Base-by-base conservation (phyloP, 2,329 filamentous ascomycete genomes). In the Colletotrichum sp. region DNA sequence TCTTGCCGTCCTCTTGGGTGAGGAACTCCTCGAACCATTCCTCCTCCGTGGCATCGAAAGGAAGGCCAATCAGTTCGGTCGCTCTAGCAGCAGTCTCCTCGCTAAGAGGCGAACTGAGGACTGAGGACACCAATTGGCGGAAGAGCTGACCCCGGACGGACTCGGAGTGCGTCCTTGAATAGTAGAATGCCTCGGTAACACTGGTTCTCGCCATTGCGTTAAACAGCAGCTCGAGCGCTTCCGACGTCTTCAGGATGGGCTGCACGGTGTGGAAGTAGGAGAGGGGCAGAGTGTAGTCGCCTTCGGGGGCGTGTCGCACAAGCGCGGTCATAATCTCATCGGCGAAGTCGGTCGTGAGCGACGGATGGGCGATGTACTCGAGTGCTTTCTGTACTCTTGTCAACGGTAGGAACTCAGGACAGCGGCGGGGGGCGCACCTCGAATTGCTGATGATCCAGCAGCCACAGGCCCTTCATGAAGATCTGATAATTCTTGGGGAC, bases 401-500 rank as follows among this genome's bases (percentile, higher is more conserved):
- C 36, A 60, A 61, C 16, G 10, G 5, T 21, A 26, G 15, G 7
- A 16, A 3, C 7, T 5, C 10, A 15, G 36, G 13, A 24, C 5
- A 15, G 5, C 26, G 5, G 15, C 24, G 9, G 18, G 18, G 13
- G 24, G 7, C 84, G 8, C 81, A 94, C 92, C 78, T 89, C 86
- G 80, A 95, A 96, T 72, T 95, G 89, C 60, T 92, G 87, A 59
- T 91, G 90, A 81, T 98, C 95, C 82, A 98, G 87, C 80, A 94
- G 88, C 94, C 95, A 98, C 12, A 98, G 86, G 0, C 95, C 95
- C 79, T 94, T 92, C 85, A 97, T 95, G 80, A 96, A 94, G 61
- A 94, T 92, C 83, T 93, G 92, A 83, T 96, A 98, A 79, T 93
- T 95, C 71, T 90, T 88, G 2, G 95, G 94, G 67, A 98, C 88